Evolutionary conservation across 441 rosid species (phyloP).

Genomic region (Erodium moschatum): DNA sequence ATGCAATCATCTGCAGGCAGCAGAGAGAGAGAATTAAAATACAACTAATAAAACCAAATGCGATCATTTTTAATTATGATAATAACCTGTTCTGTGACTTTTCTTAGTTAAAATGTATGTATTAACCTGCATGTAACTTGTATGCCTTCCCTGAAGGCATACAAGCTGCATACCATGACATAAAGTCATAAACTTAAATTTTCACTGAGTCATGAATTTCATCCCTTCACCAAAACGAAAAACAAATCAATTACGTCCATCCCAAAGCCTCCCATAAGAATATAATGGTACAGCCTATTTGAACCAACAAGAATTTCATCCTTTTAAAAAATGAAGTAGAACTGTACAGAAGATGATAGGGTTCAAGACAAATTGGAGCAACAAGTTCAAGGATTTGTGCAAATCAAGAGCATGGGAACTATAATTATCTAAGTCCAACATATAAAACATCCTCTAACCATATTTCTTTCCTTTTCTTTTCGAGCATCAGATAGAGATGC

Average conservation of each 20-base stretch:
- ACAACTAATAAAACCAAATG: not conserved
- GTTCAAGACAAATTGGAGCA: too few relatives aligned
- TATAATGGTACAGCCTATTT: not conserved
- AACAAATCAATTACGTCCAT: not conserved
- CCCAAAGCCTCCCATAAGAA: not conserved
- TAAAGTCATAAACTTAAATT: not conserved
- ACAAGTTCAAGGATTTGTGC: too few relatives aligned
- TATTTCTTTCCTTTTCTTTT: not conserved
- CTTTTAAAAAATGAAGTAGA: too few relatives aligned
- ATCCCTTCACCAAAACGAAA: not conserved
- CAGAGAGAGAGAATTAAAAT: constrained; percentile 9
- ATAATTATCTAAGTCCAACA: not conserved
- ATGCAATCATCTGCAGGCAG: constrained; percentile 42
- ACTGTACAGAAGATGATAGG: too few relatives aligned
- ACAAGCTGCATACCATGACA: not conserved
- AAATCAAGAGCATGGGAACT: not conserved
- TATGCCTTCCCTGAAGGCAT: not conserved
- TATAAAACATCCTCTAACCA: not conserved
- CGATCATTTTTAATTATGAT: not conserved
- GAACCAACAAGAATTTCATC: too few relatives aligned
- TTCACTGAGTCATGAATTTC: not conserved
- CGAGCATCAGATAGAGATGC: not conserved
- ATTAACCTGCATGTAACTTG: not conserved
- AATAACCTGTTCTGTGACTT: not conserved
- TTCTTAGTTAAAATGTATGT: not conserved